A percentile compares a stretch with the other conserved stretches of the same genome.
Conservation (phyloP, 441 rosid species). For the Erodium texanum region DNA sequence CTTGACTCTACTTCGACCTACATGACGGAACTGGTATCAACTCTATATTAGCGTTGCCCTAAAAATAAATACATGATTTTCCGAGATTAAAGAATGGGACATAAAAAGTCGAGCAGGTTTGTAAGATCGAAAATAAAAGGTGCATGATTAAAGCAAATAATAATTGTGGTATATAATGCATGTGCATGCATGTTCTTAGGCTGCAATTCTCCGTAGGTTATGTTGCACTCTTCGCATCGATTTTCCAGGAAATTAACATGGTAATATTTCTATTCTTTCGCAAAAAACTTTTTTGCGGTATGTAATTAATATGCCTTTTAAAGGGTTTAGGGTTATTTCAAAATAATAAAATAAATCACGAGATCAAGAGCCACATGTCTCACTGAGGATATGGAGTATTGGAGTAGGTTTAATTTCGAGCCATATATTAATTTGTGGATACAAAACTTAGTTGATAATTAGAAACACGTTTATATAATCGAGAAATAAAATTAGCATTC, state of each 20-base stretch:
- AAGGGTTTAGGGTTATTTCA: background rate
- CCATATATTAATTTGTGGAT: no score
- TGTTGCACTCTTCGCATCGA: background rate
- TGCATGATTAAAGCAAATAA: background rate
- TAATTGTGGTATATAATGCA: background rate
- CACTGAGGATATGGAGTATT: background rate
- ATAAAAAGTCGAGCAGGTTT: background rate
- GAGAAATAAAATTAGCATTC: no score
- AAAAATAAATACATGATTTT: no score
- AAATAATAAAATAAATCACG: background rate
- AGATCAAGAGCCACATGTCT: background rate
- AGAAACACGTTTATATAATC: no score
- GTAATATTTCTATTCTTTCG: background rate
- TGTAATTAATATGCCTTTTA: background rate
- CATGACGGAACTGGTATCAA: no score
- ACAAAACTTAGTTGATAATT: no score
- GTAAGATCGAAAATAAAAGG: background rate
- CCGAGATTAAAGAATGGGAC: no score
- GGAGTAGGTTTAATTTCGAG: background rate
- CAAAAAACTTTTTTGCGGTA: background rate
- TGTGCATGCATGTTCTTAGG: background rate
- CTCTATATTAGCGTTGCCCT: no score
- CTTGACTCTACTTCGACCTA: no score
- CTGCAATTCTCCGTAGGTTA: background rate
- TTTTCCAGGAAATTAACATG: background rate